phyloP scores from a whole-genome alignment of 768 basidiomycete species.

The Termitomyces sp. region DNA sequence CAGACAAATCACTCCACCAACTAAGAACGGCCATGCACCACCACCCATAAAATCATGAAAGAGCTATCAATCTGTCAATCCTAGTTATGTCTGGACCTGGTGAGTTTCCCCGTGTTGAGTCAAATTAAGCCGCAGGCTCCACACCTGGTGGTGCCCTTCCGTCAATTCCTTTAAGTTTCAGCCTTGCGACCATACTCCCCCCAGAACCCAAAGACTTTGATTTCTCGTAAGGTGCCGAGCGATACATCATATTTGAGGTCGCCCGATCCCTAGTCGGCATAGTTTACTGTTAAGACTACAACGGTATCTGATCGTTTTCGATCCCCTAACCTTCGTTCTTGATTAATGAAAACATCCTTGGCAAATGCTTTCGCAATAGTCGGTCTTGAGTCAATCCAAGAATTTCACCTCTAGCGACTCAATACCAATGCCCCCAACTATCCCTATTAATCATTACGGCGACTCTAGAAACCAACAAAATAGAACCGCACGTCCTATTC shows the following conservation, averaged over 20 bases:
- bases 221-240: slow-evolving; percentile 82
- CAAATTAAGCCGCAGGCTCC: too few species aligned
- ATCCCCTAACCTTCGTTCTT: background rate
- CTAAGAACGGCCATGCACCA: background rate
- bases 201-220: slow-evolving; percentile 19
- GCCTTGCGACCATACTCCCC: slow-evolving; percentile 48
- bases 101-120: too few species aligned
- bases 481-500: background rate
- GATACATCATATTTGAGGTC: slow-evolving; percentile 30
- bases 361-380: background rate
- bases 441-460: too few species aligned
- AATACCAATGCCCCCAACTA: too few species aligned
- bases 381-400: background rate
- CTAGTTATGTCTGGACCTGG: too few species aligned
- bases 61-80: background rate
- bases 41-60: background rate
- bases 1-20: background rate
- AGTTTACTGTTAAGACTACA: background rate
- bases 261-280: background rate
- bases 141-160: slow-evolving; percentile 33
- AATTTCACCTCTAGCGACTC: background rate
- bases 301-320: background rate
- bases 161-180: slow-evolving; percentile 85
- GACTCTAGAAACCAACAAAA: too few species aligned
- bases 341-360: background rate